phyloP scores from a whole-genome alignment of 2,329 filamentous ascomycete genomes.

The Pseudogymnoascus sp. region DNA sequence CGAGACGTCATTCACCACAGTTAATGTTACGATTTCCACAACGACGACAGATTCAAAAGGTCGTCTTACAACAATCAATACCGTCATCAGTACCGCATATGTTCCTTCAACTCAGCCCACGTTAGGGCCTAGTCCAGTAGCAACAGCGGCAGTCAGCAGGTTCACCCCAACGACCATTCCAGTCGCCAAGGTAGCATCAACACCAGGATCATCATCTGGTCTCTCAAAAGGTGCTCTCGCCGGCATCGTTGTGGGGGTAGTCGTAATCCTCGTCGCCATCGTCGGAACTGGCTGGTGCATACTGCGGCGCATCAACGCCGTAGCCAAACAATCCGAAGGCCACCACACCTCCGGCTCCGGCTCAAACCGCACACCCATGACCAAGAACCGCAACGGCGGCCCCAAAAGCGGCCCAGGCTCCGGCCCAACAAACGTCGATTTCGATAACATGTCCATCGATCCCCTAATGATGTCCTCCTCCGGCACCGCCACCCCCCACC shows the following conservation, averaged over 20 bases:
- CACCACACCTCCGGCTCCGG: background rate
- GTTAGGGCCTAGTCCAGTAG: slow-evolving; percentile 31
- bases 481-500: slow-evolving; percentile 13
- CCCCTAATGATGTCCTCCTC: slow-evolving; percentile 23
- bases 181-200: slow-evolving; percentile 23
- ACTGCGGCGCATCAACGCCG: slow-evolving; percentile 40
- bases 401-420: slow-evolving; percentile 1
- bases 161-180: slow-evolving; percentile 12
- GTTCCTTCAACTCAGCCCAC: slow-evolving; percentile 24
- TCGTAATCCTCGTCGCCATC: slow-evolving; percentile 40
- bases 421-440: slow-evolving; percentile 13
- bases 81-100: slow-evolving; percentile 19
- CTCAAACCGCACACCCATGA: background rate
- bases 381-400: slow-evolving; percentile 1
- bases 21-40: slow-evolving; percentile 34
- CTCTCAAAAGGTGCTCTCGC: slow-evolving; percentile 34
- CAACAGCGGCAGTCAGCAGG: slow-evolving; percentile 14
- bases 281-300: slow-evolving; percentile 40
- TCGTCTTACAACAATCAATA: slow-evolving; percentile 32
- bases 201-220: slow-evolving; percentile 26
- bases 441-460: slow-evolving; percentile 21
- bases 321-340: slow-evolving; percentile 28
- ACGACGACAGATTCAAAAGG: slow-evolving; percentile 38
- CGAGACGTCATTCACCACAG: slow-evolving; percentile 36
- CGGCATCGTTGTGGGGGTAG: slow-evolving; percentile 45